Percentiles rank a stretch among this genome's conserved stretches.
These are phyloP conservation scores for Stagonosporopsis rhizophila DNA, from an alignment of 2,329 filamentous ascomycete genomes.

Conservation along the genomic window DNA sequence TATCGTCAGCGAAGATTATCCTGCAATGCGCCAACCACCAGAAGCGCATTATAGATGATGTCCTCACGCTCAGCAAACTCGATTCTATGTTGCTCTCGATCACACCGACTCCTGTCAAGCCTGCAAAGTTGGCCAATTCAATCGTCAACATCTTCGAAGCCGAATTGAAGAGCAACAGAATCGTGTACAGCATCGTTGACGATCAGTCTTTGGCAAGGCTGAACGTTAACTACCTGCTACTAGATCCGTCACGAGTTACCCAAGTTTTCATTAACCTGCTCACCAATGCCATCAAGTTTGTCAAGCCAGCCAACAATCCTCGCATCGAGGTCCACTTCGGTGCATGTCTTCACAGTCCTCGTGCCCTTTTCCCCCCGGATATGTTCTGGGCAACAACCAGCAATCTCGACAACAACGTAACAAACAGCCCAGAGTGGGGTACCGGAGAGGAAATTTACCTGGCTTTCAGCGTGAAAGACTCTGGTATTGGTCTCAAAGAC, in stretches of 20 bases:
- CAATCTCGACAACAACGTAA: conserved; percentile 32
- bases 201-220: conserved; percentile 49
- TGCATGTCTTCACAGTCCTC: conserved; percentile 36
- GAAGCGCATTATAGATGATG: conserved; percentile 58
- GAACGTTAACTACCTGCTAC: conserved; percentile 48
- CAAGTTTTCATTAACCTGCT: conserved; percentile 84
- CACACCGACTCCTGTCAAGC: conserved; percentile 50
- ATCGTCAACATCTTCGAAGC: conserved; percentile 50
- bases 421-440: conserved; percentile 45
- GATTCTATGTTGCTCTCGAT: conserved; percentile 55
- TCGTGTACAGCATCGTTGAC: conserved; percentile 39
- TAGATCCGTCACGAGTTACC: conserved; percentile 54
- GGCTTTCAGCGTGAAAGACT: conserved; percentile 49
- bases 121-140: conserved; percentile 45
- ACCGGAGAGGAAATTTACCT: conserved; percentile 50
- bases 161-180: conserved; percentile 45
- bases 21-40: conserved; percentile 56
- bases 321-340: conserved; percentile 50
- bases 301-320: conserved; percentile 45
- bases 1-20: conserved; percentile 52
- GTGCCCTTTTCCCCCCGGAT: conserved; percentile 32
- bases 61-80: conserved; percentile 55
- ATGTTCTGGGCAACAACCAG: conserved; percentile 43
- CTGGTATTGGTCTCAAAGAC: conserved; percentile 50
- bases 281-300: conserved; percentile 59